Evolutionary conservation across 345 rosid genomes (phyloP), one percentile per base, ranked within the genome.

Genomic region (Linum trigynum): DNA sequence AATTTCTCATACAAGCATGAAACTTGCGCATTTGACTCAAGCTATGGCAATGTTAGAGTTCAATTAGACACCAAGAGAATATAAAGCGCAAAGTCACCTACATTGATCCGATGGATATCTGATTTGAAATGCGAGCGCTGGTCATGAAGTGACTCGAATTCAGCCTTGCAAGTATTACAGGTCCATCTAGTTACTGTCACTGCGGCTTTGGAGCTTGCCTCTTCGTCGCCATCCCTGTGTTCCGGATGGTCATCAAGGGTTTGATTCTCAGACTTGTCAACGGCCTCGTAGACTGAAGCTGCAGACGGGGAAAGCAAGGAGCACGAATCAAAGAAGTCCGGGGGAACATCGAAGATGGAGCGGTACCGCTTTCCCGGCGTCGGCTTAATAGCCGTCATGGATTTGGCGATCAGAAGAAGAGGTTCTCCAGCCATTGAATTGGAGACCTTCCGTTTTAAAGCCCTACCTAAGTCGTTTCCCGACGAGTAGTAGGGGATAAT

Each of bases 41-140:
- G 14, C 53, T 48, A 48, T 9, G 53, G 53, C 9, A 57, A 4
- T 4, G 10, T 2, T n/a, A 57, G 11, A 57, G 38, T 16, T 16
- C 60, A 35, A 16, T 55, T 5, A 5, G n/a, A 56, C 36, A 56
- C 23, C 4, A 56, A 56, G 8, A 56, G 35, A 42, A n/a, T 45
- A 48, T 7, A 64, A 61, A 7, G 57, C 36, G 23, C 64, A 61
- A 15, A 51, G 5, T 12, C 39, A 32, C 3, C 76, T 86, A 89
- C 98, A 70, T 89, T 92, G 53, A 92, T 79, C 58, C 96, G 95
- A 78, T 92, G 98, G 70, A 89, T 38, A 70, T 92, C 98, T 3
- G 96, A 87, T 65, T 89, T 89, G 85, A 92, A 92, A 69, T 92
- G 97, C 16, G 80, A 77, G 68, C 98, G 98, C 75, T 92, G 98